Evolutionary conservation across 1,139 yeast genomes (phyloP), one percentile per base, ranked within the genome.

Genomic region (Insectozyma bohioensis): DNA sequence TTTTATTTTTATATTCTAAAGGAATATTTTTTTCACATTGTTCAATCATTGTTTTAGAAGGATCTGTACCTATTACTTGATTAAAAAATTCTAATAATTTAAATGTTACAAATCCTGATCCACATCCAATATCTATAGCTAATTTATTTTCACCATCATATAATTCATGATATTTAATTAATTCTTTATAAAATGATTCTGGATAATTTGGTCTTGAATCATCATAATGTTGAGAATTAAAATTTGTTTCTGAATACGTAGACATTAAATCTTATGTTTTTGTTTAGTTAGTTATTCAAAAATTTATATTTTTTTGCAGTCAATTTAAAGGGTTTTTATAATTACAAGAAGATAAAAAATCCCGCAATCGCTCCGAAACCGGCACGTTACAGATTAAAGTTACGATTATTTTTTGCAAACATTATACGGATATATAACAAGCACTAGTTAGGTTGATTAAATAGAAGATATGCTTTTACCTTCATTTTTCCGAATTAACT

Each of bases 31-130:
- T 30, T 20, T 52, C 43, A 36, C 85, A 81, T 35, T 60, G 60
- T 1, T 62, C 55, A 11, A 85, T 67, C 95, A 86, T 86, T 1
- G 69, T 68, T 2, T 46, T 45, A 0, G 92, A 81, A 4, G 81
- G 66, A 52, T 86, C 95, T 1, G 85, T 67, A 2, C 92, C 95
- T 14, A 75, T 52, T 2, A 80, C 78, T n/a, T 57, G 50, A 9
- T 62, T 51, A 35, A 73, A 73, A 39, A 67, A 58, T 1, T 65
- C 44, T 1, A 69, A 51, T 37, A 85, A 52, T 29, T 78, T 75
- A 40, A 72, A 63, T 0, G 94, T 72, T 1, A 84, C 92, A 42
- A 80, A 80, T 1, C 95, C 95, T 0, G 95, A 82, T 1, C 96
- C 96, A 51, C 88, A 80, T 0, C 95, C 96, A 12, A 85, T 61